These are phyloP conservation scores for Eleusine coracana DNA, from an alignment of 176 grass and related monocot species.

Conservation along the genomic window DNA sequence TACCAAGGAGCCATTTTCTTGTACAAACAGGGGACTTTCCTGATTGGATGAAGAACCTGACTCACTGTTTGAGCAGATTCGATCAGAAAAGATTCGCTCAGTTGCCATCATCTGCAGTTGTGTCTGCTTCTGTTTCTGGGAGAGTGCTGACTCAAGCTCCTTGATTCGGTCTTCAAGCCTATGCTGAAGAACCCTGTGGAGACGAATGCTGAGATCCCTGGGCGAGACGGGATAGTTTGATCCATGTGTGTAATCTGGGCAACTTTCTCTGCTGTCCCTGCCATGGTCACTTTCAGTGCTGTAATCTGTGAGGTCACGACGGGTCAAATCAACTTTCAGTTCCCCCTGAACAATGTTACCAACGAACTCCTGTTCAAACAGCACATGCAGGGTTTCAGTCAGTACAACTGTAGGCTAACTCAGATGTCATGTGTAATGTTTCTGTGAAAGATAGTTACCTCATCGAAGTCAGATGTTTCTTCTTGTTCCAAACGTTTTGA, in stretches of 20 bases:
- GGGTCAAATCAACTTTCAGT: constrained; percentile 62
- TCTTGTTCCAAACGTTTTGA: constrained; percentile 51
- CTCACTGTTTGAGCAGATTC: constrained; percentile 72
- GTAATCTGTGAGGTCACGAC: constrained; percentile 34
- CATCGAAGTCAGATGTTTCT: constrained; percentile 51
- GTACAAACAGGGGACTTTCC: constrained; percentile 57
- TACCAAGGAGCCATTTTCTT: constrained; percentile 38
- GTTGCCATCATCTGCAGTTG: constrained; percentile 53
- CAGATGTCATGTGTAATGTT: constrained; percentile 28
- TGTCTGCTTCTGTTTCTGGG: constrained; percentile 61
- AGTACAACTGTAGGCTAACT: constrained; percentile 14
- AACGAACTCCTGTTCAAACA: constrained; percentile 69
- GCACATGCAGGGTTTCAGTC: constrained; percentile 34
- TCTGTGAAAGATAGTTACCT: constrained; percentile 47
- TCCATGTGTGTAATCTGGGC: constrained; percentile 47
- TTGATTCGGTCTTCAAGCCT: constrained; percentile 76
- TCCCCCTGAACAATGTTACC: constrained; percentile 73
- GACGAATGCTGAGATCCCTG: constrained; percentile 75
- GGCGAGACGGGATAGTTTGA: constrained; percentile 75
- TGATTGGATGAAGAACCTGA: constrained; percentile 69
- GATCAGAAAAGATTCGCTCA: constrained; percentile 51
- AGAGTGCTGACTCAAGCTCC: constrained; percentile 74
- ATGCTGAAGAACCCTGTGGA: constrained; percentile 79
- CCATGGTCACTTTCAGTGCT: constrained; percentile 50
- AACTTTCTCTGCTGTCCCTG: constrained; percentile 56